Evolutionary conservation across 768 basidiomycete genomes (phyloP).

Genomic region (Tephrocybe sp.): DNA sequence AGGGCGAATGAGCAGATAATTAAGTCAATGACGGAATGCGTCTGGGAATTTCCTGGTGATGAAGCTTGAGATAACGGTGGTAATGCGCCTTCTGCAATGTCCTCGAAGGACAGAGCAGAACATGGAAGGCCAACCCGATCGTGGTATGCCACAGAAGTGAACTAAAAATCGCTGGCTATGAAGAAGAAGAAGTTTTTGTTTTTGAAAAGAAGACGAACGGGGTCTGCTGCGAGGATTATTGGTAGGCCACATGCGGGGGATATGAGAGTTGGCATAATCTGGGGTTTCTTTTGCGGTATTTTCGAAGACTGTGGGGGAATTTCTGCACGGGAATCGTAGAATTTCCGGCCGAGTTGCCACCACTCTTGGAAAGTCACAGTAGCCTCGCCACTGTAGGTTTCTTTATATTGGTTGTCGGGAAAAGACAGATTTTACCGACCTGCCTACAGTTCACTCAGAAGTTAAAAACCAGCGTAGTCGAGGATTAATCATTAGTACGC

Average conservation of each 20-base stretch:
- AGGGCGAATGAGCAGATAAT: slow-evolving; percentile 74
- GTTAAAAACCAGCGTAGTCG: not conserved
- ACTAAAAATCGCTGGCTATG: slow-evolving; percentile 33
- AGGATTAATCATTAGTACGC: slow-evolving; percentile 26
- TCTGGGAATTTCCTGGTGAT: not conserved
- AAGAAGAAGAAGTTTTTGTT: not conserved
- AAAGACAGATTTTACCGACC: slow-evolving; percentile 18
- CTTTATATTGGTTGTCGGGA: not conserved
- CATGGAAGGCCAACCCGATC: slow-evolving; percentile 54
- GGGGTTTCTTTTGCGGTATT: slow-evolving; percentile 17
- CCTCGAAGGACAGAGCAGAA: slow-evolving; percentile 56
- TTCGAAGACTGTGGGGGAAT: slow-evolving; percentile 10
- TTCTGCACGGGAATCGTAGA: slow-evolving; percentile 9
- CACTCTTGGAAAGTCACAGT: slow-evolving; percentile 60
- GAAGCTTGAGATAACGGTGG: slow-evolving; percentile 30
- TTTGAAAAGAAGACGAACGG: slow-evolving; percentile 32
- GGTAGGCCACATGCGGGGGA: slow-evolving; percentile 31
- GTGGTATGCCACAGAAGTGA: slow-evolving; percentile 56
- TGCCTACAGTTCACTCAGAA: slow-evolving; percentile 19
- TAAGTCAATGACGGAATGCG: slow-evolving; percentile 43
- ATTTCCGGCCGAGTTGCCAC: slow-evolving; percentile 41
- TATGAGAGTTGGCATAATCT: slow-evolving; percentile 28
- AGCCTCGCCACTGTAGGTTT: slow-evolving; percentile 55
- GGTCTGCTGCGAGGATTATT: slow-evolving; percentile 45
- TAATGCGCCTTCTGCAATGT: slow-evolving; percentile 55